phyloP scores from a whole-genome alignment of 1,139 yeast species.

The Debaryomycetaceae sp. region DNA sequence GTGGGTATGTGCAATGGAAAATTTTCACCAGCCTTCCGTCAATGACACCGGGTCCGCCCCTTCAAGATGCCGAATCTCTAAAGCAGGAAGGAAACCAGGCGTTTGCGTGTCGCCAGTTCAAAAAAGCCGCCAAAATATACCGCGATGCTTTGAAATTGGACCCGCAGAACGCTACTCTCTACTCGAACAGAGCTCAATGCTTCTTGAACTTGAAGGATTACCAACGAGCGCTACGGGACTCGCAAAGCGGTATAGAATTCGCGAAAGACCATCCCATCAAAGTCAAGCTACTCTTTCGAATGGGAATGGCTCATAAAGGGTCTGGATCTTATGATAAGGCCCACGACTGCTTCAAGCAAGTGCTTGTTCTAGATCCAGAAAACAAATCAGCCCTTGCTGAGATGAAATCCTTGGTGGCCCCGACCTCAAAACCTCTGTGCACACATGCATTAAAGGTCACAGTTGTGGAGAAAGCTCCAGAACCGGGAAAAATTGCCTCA shows the following conservation, averaged over 20 bases:
- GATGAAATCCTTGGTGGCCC: conserved; percentile 4
- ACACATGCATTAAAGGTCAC: neutral
- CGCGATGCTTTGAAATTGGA: conserved; percentile 53
- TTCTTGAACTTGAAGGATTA: conserved; percentile 45
- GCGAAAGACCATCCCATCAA: conserved; percentile 20
- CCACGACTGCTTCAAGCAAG: conserved; percentile 23
- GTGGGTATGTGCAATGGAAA: too few species aligned
- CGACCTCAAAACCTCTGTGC: neutral
- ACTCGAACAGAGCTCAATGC: conserved; percentile 74
- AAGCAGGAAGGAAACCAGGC: conserved; percentile 56
- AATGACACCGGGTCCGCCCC: too few species aligned
- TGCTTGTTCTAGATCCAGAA: conserved; percentile 33
- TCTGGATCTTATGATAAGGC: conserved; percentile 24
- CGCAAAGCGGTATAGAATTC: conserved; percentile 43
- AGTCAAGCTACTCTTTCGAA: conserved; percentile 49
- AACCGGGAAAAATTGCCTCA: neutral
- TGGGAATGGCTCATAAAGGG: conserved; percentile 35
- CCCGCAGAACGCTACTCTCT: conserved; percentile 49
- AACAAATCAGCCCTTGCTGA: conserved; percentile 26
- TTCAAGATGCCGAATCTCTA: conserved; percentile 21
- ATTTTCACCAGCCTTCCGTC: too few species aligned
- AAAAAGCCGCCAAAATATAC: conserved; percentile 52
- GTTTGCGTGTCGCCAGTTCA: conserved; percentile 43
- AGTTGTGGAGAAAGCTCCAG: neutral
- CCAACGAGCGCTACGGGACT: conserved; percentile 49